Evolutionary conservation across 495 filamentous ascomycete species (phyloP), one percentile per base, ranked within the genome.

Genomic region (Trichoderma parareesei): DNA sequence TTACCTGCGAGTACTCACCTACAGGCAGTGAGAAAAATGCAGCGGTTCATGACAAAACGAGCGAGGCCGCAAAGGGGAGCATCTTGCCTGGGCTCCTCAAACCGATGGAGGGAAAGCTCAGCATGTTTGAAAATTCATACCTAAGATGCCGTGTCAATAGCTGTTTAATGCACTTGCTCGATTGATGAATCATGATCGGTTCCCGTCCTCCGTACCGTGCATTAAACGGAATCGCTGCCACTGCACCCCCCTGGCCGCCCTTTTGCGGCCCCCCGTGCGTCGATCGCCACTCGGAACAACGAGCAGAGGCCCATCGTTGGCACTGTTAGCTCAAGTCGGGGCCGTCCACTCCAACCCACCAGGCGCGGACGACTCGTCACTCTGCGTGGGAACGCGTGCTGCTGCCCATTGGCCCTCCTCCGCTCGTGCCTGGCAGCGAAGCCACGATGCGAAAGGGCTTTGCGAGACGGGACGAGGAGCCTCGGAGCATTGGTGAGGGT

Each of bases 331-430:
- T 49, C 46, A 18, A 8, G 18, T 49, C 46, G 46, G 46, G 16
- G 46, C 46, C 46, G 18, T 49, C n/a, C 6, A 41, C 6, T 7
- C 16, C 14, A 48, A n/a, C 13, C 44, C 53, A 37, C 20, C 37
- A 27, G 27, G 37, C 37, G 53, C 53, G 53, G 53, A 16, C 53
- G 44, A 48, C 44, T 48, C 44, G 44, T 48, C 44, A 48, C 44
- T 48, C 16, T 48, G 44, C 44, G 44, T 48, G 53, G 53, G 33
- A 35, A 57, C 27, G 53, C 53, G 53, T 57, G 53, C 20, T 57
- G 49, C 53, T 57, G 53, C 53, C 53, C 53, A 57, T 57, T 57
- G 53, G 53, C 53, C 27, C 27, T 27, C 27, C 53, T 57, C 53
- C 20, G 37, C 53, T n/a, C 33, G 53, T 57, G 53, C 53, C 53